These are phyloP conservation scores for Huntiella abstrusa DNA, from an alignment of 2,329 filamentous ascomycete genomes.

Conservation along the genomic window DNA sequence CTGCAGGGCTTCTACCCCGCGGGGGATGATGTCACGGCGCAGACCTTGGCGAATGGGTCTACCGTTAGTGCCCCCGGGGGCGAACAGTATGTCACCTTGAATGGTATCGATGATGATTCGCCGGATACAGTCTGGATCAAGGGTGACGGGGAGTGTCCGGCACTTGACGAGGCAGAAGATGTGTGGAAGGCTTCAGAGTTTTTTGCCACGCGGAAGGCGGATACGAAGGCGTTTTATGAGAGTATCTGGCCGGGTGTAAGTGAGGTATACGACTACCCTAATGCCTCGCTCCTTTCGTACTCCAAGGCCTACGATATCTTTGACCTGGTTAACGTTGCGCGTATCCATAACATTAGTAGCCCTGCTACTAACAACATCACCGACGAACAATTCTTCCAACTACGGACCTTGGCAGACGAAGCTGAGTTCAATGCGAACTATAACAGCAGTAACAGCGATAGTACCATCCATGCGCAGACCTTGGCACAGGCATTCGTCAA, in stretches of 20 bases:
- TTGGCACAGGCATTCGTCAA: conserved; percentile 17
- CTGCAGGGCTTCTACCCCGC: conserved; percentile 21
- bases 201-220: conserved; percentile 15
- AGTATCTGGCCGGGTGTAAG: conserved; percentile 16
- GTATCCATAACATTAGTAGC: conserved; percentile 18
- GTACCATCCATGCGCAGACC: conserved; percentile 18
- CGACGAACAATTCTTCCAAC: conserved; percentile 18
- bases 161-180: conserved; percentile 15
- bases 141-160: conserved; percentile 19
- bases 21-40: conserved; percentile 15
- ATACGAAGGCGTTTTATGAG: conserved; percentile 17
- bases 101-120: conserved; percentile 17
- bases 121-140: conserved; percentile 22
- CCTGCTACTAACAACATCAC: conserved; percentile 17
- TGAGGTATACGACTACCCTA: conserved; percentile 17
- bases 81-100: conserved; percentile 20
- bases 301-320: conserved; percentile 20
- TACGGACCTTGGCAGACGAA: conserved; percentile 19
- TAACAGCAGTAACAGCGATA: conserved; percentile 16
- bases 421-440: conserved; percentile 18
- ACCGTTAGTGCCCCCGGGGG: conserved; percentile 16
- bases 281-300: conserved; percentile 18
- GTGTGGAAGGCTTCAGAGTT: conserved; percentile 16
- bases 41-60: conserved; percentile 18
- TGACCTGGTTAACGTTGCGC: conserved; percentile 20